phyloP scores from a whole-genome alignment of 306 rosid genomes.

The Pueraria montana region DNA sequence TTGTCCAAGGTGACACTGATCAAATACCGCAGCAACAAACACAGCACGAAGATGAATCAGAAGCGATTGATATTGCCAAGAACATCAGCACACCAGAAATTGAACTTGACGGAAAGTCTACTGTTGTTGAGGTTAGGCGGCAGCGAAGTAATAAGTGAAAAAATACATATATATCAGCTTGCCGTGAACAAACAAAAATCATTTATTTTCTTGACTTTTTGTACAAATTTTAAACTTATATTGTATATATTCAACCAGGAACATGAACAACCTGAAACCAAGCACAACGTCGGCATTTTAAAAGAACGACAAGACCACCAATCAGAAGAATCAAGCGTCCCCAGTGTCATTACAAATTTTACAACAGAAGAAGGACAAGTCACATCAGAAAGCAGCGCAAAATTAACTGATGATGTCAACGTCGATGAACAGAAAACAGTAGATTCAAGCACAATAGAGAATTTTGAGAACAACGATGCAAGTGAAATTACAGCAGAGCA shows the following conservation, averaged over 20 bases:
- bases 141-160: not conserved
- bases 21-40: not conserved
- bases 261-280: not conserved
- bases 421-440: not conserved
- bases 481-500: not conserved
- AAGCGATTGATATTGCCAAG: not conserved
- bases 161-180: too few relatives aligned
- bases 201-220: not conserved
- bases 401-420: not conserved
- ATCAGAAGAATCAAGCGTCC: not conserved
- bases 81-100: not conserved
- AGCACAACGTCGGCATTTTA: not conserved
- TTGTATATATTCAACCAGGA: not conserved
- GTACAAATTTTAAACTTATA: not conserved
- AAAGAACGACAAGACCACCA: not conserved
- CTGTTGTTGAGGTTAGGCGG: not conserved
- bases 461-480: not conserved
- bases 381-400: not conserved
- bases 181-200: too few relatives aligned
- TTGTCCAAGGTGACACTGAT: not conserved
- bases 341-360: not conserved
- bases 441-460: not conserved
- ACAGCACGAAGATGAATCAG: not conserved
- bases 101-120: not conserved
- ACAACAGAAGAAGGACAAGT: not conserved